Conservation (phyloP, 176 grass and related monocot species). For the Bolboschoenus planiculmis region DNA sequence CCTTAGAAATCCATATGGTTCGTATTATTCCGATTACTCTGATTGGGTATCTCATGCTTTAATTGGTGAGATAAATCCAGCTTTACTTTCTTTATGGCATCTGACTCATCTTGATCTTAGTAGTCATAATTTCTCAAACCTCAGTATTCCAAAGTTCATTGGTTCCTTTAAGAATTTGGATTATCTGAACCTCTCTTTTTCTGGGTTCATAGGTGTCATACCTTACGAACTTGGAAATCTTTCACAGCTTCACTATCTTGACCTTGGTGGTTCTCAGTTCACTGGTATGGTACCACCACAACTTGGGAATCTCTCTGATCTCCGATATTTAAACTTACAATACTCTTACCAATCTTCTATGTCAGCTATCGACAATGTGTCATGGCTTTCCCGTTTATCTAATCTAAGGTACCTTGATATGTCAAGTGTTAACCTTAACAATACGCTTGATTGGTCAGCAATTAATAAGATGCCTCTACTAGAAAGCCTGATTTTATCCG, state of each 20-base stretch:
- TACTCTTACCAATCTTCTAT: background rate
- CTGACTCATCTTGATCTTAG: constrained; percentile 28
- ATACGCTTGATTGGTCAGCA: constrained; percentile 21
- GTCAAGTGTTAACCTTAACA: constrained; percentile 8
- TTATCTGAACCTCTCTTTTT: constrained; percentile 18
- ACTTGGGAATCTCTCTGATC: background rate
- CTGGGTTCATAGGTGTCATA: background rate
- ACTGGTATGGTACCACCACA: background rate
- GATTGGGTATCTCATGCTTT: background rate
- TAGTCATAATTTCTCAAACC: background rate
- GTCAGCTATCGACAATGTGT: background rate
- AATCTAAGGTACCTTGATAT: constrained; percentile 31
- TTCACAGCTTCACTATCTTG: background rate
- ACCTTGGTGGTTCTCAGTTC: background rate
- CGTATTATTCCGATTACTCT: background rate
- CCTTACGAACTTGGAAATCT: constrained; percentile 12
- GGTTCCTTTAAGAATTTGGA: constrained; percentile 11
- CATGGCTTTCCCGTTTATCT: background rate
- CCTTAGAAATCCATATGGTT: background rate
- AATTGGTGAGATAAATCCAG: constrained; percentile 8
- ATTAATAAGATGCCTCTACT: constrained; percentile 31
- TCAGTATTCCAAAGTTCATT: constrained; percentile 1
- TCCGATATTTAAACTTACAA: constrained; percentile 27
- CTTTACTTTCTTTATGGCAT: constrained; percentile 2
- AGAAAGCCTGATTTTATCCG: constrained; percentile 16